Evolutionary conservation across 2,329 filamentous ascomycete species (phyloP), one percentile per base, ranked within the genome.

Genomic region (Colletotrichum filicis): DNA sequence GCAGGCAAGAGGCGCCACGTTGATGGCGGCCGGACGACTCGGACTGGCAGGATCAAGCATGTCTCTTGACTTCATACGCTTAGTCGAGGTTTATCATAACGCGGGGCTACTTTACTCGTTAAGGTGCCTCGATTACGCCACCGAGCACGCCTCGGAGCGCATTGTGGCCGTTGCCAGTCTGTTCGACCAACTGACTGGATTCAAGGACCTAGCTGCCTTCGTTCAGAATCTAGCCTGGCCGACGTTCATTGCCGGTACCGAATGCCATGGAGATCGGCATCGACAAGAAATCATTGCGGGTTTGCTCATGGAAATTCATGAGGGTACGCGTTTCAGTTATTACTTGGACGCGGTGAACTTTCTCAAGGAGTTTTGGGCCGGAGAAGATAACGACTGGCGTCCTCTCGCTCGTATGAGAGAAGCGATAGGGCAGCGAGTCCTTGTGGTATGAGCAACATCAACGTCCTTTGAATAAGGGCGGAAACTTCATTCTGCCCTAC

Each of bases 281-380:
- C 42, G 42, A 4, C 42, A 49, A 49, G 42, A 49, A 22, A 49
- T 22, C 3, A 22, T 11, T 19, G 7, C 42, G 7, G 42, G 8
- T 0, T 5, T 49, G 8, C 42, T 49, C 16, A 22, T 19, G 19
- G 7, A 19, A 9, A 49, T 49, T 2, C 4, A 49, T 49, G 19
- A 22, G 19, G 42, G 42, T 19, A 49, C 42, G 4, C 42, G 42
- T 2, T 49, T 49, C 42, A 22, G 19, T 3, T 49, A 49, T 2
- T 49, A 49, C 42, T 11, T 49, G 42, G 76, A 77, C 26, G 74
- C 77, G 2, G 59, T 76, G 52, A 72, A 53, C 42, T 79, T 79
- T 37, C 59, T 80, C 14, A 66, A 66, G 16, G 66, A 65, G 7
- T 80, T 81, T 37, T 80, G 79, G 79, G 42, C 42, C 2, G 76